These are phyloP conservation scores for Botryotinia globosa DNA, from an alignment of 2,329 filamentous ascomycete genomes.

Conservation along the genomic window DNA sequence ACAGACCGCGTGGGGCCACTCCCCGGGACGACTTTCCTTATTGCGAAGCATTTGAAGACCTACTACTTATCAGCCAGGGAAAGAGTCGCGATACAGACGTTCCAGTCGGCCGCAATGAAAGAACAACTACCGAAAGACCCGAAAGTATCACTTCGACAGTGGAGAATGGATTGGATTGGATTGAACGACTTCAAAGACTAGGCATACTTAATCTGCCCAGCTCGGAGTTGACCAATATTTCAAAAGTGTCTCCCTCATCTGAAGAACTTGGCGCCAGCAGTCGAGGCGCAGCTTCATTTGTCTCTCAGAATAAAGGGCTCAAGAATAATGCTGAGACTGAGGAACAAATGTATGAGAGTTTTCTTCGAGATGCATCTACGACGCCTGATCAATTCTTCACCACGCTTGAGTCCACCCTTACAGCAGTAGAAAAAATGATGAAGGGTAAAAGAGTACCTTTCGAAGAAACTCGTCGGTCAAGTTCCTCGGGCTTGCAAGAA, in stretches of 20 bases:
- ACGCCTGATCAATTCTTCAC: constrained; percentile 11
- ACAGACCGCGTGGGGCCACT: no score
- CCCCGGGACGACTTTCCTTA: constrained; percentile 30
- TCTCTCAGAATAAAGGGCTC: not conserved
- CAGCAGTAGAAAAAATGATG: constrained; percentile 14
- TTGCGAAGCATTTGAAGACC: constrained; percentile 36
- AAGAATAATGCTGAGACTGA: constrained; percentile 28
- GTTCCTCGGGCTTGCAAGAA: not conserved
- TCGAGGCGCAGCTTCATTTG: not conserved
- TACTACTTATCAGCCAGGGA: constrained; percentile 30
- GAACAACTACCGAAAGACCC: not conserved
- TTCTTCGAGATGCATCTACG: constrained; percentile 16
- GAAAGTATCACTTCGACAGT: not conserved
- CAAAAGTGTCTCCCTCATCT: not conserved
- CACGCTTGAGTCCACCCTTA: constrained; percentile 6
- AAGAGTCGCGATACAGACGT: not conserved
- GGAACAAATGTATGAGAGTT: constrained; percentile 36
- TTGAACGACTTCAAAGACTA: constrained; percentile 21
- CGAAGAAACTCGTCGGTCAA: not conserved
- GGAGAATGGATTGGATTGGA: constrained; percentile 21
- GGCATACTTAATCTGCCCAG: constrained; percentile 18
- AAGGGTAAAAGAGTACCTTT: not conserved
- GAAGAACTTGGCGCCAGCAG: not conserved
- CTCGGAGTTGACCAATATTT: not conserved
- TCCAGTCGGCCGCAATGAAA: not conserved